These are phyloP conservation scores for Eucalyptus regnans DNA, from an alignment of 345 rosid species.

Conservation along the genomic window DNA sequence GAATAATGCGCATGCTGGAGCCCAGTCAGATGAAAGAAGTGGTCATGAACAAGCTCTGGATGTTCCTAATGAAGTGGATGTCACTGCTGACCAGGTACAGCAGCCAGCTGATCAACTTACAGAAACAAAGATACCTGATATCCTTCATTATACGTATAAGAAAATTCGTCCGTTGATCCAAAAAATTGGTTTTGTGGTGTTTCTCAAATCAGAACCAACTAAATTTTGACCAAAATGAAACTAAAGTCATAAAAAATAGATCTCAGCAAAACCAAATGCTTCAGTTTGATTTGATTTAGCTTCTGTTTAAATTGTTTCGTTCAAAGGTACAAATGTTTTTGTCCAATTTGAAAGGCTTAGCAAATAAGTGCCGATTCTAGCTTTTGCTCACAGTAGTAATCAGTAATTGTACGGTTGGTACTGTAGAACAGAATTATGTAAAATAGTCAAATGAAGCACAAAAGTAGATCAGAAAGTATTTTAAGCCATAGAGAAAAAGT, in stretches of 20 bases:
- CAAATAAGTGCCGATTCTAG: background rate
- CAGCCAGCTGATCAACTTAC: background rate
- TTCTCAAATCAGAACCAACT: background rate
- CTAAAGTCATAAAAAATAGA: background rate
- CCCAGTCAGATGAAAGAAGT: constrained; percentile 15
- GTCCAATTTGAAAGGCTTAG: background rate
- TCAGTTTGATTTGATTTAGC: background rate
- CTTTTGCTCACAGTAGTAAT: background rate
- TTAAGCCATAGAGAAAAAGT: background rate
- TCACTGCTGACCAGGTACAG: background rate
- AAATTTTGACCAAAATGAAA: background rate
- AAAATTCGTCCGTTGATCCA: background rate
- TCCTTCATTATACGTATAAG: background rate
- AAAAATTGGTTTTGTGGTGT: background rate
- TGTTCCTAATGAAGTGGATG: background rate
- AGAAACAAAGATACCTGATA: constrained; percentile 25
- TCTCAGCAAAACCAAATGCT: background rate
- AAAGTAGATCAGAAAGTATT: background rate
- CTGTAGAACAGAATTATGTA: background rate
- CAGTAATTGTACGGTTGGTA: background rate
- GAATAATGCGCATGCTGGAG: constrained; percentile 3
- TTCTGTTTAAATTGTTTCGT: background rate
- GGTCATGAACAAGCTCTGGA: background rate
- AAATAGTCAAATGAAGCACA: background rate
- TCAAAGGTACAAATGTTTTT: background rate